Evolutionary conservation across 805 yeast genomes (phyloP).

Genomic region (Candida germanica): DNA sequence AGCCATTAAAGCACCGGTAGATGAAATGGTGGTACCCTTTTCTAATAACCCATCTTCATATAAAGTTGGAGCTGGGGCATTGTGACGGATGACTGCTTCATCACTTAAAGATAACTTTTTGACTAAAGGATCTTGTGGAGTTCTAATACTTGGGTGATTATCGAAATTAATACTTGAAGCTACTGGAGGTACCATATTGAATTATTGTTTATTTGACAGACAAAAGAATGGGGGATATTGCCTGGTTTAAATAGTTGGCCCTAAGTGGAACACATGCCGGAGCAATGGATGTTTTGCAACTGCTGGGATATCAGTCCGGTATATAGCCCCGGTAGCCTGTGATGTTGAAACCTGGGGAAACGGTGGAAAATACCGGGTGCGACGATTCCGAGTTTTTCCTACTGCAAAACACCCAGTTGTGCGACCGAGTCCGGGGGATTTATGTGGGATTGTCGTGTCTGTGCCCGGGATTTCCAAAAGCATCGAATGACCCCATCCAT

Average conservation of each 20-base stretch:
- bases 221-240: slow-evolving; percentile 3
- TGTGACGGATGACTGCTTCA: slow-evolving; percentile 75
- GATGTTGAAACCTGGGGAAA: slow-evolving; percentile 9
- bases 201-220: background rate
- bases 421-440: slow-evolving; percentile 6
- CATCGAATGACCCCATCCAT: no score
- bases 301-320: background rate
- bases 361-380: no score
- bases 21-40: slow-evolving; percentile 84
- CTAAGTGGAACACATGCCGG: slow-evolving; percentile 9
- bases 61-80: slow-evolving; percentile 87
- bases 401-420: no score
- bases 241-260: slow-evolving; percentile 12
- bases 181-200: slow-evolving; percentile 40
- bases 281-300: slow-evolving; percentile 8
- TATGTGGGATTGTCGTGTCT: background rate
- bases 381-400: no score
- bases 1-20: slow-evolving; percentile 94
- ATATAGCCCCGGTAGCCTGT: background rate
- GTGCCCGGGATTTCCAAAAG: slow-evolving; percentile 1
- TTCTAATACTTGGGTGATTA: slow-evolving; percentile 38
- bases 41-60: slow-evolving; percentile 94
- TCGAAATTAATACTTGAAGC: slow-evolving; percentile 43
- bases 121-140: slow-evolving; percentile 40
- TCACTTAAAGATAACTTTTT: slow-evolving; percentile 46